These are phyloP conservation scores for Amaranthus hypochondriacus DNA, from an alignment of 148 eudicot genomes.

Conservation along the genomic window DNA sequence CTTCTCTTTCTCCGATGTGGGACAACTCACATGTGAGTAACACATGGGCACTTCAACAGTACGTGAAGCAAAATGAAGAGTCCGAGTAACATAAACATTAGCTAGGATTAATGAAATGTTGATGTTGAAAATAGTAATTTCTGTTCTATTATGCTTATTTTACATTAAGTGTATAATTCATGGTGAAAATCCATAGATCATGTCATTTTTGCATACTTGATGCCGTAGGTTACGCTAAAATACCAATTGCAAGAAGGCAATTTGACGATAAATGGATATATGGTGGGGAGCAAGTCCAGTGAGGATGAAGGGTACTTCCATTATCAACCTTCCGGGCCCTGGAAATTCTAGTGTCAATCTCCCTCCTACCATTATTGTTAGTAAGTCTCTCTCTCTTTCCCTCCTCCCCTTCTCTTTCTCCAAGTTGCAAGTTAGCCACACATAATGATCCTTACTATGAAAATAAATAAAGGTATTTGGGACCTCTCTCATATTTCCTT, in stretches of 20 bases:
- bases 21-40: too few species aligned
- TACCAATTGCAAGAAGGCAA: constrained; percentile 11
- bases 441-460: constrained; percentile 23
- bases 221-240: constrained; percentile 7
- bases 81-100: too few species aligned
- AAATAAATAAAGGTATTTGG: constrained; percentile 16
- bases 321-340: constrained; percentile 33
- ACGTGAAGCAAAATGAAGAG: too few species aligned
- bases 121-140: too few species aligned
- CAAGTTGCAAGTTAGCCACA: constrained; percentile 22
- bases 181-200: background rate
- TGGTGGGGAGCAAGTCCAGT: constrained; percentile 45
- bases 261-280: constrained; percentile 7
- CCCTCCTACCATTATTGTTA: constrained; percentile 28
- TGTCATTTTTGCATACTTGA: constrained; percentile 10
- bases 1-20: too few species aligned
- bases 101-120: too few species aligned
- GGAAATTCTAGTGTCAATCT: constrained; percentile 27
- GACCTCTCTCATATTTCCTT: constrained; percentile 22
- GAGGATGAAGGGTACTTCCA: constrained; percentile 44
- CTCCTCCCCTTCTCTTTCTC: constrained; percentile 13
- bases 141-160: background rate
- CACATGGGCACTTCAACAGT: too few species aligned
- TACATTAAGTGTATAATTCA: background rate
- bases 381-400: constrained; percentile 19